Evolutionary conservation across 257 asterid genomes (phyloP).

Genomic region (Penstemon davidsonii): DNA sequence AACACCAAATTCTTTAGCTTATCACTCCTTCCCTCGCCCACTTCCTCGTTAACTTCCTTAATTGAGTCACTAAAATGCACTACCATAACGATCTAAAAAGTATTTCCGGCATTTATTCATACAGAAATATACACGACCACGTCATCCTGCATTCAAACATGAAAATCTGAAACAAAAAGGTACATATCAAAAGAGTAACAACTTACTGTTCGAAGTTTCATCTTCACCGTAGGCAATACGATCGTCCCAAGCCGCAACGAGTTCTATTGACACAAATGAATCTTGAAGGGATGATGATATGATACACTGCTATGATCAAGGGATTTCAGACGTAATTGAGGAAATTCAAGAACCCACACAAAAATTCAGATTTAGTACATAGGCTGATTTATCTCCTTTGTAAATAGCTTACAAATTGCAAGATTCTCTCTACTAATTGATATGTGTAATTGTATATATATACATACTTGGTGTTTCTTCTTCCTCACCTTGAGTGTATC

Average conservation of each 20-base stretch:
- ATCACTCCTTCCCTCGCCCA: not conserved
- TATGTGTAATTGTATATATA: too few species aligned
- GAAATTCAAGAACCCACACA: too few species aligned
- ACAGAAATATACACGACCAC: not conserved
- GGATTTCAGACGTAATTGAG: too few species aligned
- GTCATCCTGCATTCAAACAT: not conserved
- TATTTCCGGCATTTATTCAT: not conserved
- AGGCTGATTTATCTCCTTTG: too few species aligned
- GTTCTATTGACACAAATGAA: not conserved
- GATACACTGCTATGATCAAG: too few species aligned
- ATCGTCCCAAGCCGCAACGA: constrained; percentile 70
- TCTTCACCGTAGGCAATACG: constrained; percentile 45
- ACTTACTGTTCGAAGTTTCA: constrained; percentile 56
- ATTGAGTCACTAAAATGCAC: not conserved
- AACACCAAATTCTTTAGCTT: constrained; percentile 4
- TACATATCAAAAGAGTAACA: not conserved
- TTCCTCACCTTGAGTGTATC: too few species aligned
- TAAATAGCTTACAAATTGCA: too few species aligned
- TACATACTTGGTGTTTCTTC: too few species aligned
- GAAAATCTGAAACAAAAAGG: not conserved
- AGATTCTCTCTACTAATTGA: too few species aligned
- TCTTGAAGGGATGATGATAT: too few species aligned
- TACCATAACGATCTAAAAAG: constrained; percentile 4
- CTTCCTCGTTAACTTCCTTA: not conserved
- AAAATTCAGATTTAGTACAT: too few species aligned